Conservation (phyloP, 2,329 filamentous ascomycete genomes). For the Fusarium abutilonis region DNA sequence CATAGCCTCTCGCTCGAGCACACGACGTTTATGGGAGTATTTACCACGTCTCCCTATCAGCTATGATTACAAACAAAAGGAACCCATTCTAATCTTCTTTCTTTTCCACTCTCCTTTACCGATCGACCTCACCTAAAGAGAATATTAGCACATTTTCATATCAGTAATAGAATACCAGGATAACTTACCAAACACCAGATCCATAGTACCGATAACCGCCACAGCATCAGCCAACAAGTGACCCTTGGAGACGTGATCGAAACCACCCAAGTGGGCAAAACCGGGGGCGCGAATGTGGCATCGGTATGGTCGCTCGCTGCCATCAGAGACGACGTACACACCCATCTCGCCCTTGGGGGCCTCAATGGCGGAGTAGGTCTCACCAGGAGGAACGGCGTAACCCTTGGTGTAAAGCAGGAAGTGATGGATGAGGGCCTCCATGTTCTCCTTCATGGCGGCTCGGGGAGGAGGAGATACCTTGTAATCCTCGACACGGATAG, state of each 20-base stretch:
- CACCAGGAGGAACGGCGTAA: constrained; percentile 94
- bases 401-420: constrained; percentile 99
- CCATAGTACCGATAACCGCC: constrained; percentile 91
- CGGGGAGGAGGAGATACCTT: constrained; percentile 97
- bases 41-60: constrained; percentile 51
- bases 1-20: constrained; percentile 44
- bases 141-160: constrained; percentile 51
- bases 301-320: constrained; percentile 93
- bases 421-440: constrained; percentile 99
- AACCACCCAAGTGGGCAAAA: constrained; percentile 92
- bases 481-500: constrained; percentile 97
- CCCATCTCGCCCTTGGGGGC: constrained; percentile 99
- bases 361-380: constrained; percentile 98
- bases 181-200: constrained; percentile 83
- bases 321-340: constrained; percentile 95
- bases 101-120: constrained; percentile 54
- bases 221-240: constrained; percentile 97
- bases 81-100: constrained; percentile 49
- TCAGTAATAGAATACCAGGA: neutral
- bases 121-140: constrained; percentile 67
- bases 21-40: constrained; percentile 50
- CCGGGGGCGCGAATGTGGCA: constrained; percentile 97
- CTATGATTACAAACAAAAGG: constrained; percentile 55
- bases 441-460: constrained; percentile 99
- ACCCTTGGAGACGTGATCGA: constrained; percentile 91